Evolutionary conservation across 75 land plant genomes (phyloP).

Genomic region (Gnetum montanum): DNA sequence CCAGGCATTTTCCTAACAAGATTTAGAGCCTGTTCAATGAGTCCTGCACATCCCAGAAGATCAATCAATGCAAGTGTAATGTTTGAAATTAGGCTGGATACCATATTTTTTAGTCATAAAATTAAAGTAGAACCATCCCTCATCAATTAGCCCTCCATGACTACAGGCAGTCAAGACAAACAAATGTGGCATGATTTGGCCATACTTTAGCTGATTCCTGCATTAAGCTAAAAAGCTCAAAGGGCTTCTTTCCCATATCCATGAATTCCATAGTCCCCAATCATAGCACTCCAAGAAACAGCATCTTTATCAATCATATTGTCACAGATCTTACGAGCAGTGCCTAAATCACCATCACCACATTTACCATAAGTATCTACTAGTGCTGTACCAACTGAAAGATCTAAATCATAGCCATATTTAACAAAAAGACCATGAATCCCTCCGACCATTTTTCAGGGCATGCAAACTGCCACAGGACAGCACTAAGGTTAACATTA

Average conservation of each 20-base stretch:
- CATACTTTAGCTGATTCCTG: neutral
- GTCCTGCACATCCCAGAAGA: slow-evolving; percentile 18
- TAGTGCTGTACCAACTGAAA: slow-evolving; percentile 2
- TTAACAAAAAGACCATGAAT: slow-evolving; percentile 8
- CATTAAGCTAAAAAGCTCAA: slow-evolving; percentile 6
- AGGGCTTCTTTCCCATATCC: slow-evolving; percentile 9
- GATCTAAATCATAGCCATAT: neutral
- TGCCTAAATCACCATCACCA: slow-evolving; percentile 2
- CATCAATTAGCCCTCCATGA: slow-evolving; percentile 13
- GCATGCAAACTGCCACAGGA: slow-evolving; percentile 14
- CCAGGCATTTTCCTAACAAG: slow-evolving; percentile 1
- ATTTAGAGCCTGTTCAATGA: slow-evolving; percentile 9
- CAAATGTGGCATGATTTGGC: slow-evolving; percentile 12
- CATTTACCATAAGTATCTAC: slow-evolving; percentile 13
- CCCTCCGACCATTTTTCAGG: slow-evolving; percentile 3
- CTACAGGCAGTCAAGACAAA: slow-evolving; percentile 7
- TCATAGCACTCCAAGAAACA: slow-evolving; percentile 13
- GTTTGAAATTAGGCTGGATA: neutral
- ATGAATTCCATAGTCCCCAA: slow-evolving; percentile 8
- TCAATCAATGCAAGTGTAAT: slow-evolving; percentile 18
- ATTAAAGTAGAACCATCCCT: slow-evolving; percentile 5
- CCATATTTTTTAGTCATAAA: slow-evolving; percentile 8
- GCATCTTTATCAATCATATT: slow-evolving; percentile 5
- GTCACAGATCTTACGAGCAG: slow-evolving; percentile 3
- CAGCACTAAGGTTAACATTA: slow-evolving; percentile 11